A percentile compares a stretch with the other conserved stretches of the same genome.
phyloP scores from a whole-genome alignment of 768 basidiomycete genomes.

The Pleurotus tuoliensis region DNA sequence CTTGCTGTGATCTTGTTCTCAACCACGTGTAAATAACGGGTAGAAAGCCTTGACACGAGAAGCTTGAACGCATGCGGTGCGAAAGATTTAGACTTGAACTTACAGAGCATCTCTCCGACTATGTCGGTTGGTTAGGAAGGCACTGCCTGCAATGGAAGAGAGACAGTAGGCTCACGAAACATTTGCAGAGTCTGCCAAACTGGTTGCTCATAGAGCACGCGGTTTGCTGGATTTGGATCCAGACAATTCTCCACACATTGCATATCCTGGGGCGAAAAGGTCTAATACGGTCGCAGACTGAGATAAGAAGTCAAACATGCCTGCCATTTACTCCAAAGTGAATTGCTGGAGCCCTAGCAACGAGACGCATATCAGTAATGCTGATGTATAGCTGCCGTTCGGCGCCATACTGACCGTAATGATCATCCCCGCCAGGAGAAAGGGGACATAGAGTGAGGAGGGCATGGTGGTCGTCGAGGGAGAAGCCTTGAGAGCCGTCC shows the following conservation, averaged over 20 bases:
- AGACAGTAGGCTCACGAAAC: conserved; percentile 60
- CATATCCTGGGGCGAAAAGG: conserved; percentile 64
- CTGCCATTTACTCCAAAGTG: conserved; percentile 84
- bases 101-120: conserved; percentile 95
- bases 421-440: conserved; percentile 92
- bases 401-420: conserved; percentile 55
- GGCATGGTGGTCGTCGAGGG: conserved; percentile 45
- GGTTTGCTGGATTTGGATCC: conserved; percentile 53
- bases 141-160: conserved; percentile 12
- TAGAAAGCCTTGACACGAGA: conserved; percentile 62
- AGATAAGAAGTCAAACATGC: conserved; percentile 19
- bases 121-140: conserved; percentile 22
- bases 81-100: conserved; percentile 30
- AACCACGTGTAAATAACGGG: conserved; percentile 76
- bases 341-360: conserved; percentile 71
- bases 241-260: conserved; percentile 95
- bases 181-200: conserved; percentile 92
- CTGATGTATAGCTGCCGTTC: neutral
- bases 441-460: conserved; percentile 61
- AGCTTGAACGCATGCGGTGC: conserved; percentile 18
- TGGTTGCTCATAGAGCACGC: conserved; percentile 88
- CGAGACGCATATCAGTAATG: neutral
- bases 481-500: conserved; percentile 10
- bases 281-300: conserved; percentile 7
- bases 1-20: conserved; percentile 37